Evolutionary conservation across 306 rosid genomes (phyloP).

Genomic region (Coriaria nepalensis): DNA sequence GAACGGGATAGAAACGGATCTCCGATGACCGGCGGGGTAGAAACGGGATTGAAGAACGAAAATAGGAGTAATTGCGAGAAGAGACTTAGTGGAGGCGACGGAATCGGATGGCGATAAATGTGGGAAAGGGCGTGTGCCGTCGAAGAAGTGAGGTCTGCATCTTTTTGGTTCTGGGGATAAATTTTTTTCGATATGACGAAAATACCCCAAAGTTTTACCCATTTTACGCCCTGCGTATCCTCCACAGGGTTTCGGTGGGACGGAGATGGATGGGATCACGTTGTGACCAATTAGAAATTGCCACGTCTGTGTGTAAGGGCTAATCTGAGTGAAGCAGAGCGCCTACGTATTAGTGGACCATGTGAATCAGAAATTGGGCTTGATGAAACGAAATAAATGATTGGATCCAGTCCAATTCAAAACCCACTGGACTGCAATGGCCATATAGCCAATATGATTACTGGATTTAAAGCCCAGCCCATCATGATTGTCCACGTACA

Average conservation of each 20-base stretch:
- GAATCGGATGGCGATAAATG: slow-evolving; percentile 34
- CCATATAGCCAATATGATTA: too few species aligned
- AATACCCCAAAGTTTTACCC: neutral
- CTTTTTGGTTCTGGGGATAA: slow-evolving; percentile 14
- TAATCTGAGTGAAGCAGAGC: too few species aligned
- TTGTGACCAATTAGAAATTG: neutral
- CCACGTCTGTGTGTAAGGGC: too few species aligned
- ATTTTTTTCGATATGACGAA: neutral
- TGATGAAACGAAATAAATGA: too few species aligned
- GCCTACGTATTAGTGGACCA: too few species aligned
- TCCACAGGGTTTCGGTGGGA: neutral
- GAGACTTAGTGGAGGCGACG: slow-evolving; percentile 5
- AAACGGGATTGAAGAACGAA: slow-evolving; percentile 13
- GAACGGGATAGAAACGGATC: slow-evolving; percentile 19
- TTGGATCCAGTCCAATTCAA: too few species aligned
- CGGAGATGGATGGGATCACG: neutral
- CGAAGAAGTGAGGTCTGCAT: slow-evolving; percentile 15
- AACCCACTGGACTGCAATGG: too few species aligned
- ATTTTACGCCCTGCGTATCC: too few species aligned
- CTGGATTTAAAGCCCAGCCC: too few species aligned
- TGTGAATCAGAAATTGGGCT: too few species aligned
- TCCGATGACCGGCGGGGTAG: slow-evolving; percentile 4
- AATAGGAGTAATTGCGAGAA: slow-evolving; percentile 12
- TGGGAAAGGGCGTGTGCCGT: slow-evolving; percentile 22
- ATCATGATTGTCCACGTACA: too few species aligned